Percentiles rank a stretch among this genome's conserved stretches.
Evolutionary conservation across 331 rosid species (phyloP).

Genomic region (Stylosanthes scabra): DNA sequence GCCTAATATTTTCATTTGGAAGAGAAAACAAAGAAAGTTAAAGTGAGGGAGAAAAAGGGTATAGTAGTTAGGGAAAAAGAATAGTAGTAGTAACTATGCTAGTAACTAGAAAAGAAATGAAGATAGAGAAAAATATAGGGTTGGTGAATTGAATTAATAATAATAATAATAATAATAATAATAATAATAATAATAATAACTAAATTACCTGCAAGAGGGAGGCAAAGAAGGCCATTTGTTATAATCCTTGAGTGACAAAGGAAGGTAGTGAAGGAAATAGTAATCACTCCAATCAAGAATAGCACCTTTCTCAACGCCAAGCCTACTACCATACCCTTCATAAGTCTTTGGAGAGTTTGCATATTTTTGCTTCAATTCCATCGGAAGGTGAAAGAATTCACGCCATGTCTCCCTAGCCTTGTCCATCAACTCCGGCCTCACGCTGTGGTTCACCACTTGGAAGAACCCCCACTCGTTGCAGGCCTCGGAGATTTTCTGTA

Average conservation of each 20-base stretch:
- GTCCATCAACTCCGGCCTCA: slow-evolving; percentile 51
- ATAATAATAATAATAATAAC: too few species aligned
- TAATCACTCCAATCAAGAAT: slow-evolving; percentile 65
- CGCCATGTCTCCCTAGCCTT: slow-evolving; percentile 54
- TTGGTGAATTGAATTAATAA: too few species aligned
- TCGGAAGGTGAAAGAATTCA: slow-evolving; percentile 52
- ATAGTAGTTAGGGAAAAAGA: too few species aligned
- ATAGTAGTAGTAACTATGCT: too few species aligned
- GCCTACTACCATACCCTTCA: slow-evolving; percentile 61
- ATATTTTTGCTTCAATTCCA: slow-evolving; percentile 49
- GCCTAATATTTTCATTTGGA: too few species aligned
- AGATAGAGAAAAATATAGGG: too few species aligned
- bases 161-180: too few species aligned
- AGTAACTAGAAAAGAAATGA: too few species aligned
- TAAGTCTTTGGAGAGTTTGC: slow-evolving; percentile 53
- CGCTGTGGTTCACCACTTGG: slow-evolving; percentile 55
- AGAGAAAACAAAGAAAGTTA: too few species aligned
- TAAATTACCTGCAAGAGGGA: slow-evolving; percentile 41
- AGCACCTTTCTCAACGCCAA: slow-evolving; percentile 57
- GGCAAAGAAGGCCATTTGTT: slow-evolving; percentile 55
- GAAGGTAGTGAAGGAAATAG: slow-evolving; percentile 55
- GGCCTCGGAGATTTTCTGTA: slow-evolving; percentile 39
- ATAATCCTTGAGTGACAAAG: slow-evolving; percentile 40
- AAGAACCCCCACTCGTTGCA: slow-evolving; percentile 55
- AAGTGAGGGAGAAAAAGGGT: too few species aligned